phyloP scores from a whole-genome alignment of 371 early-diverging fungal genomes.

The Neoconidiobolus thromboides region DNA sequence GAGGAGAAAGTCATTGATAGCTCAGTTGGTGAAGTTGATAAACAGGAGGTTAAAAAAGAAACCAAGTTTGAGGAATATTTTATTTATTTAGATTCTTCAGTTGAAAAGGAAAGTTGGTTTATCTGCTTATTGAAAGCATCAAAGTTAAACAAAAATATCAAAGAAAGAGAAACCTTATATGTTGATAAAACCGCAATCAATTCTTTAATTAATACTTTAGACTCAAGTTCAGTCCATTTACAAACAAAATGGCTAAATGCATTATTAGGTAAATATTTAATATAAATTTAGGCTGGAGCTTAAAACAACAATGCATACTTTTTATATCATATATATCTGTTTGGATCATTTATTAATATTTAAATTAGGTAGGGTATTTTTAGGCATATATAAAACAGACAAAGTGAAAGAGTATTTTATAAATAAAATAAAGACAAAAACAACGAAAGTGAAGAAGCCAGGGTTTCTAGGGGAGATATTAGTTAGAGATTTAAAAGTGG shows the following conservation, averaged over 20 bases:
- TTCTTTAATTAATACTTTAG: conserved; percentile 28
- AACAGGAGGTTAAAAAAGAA: too few relatives aligned
- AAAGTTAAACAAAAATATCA: background rate
- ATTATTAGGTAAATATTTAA: conserved; percentile 17
- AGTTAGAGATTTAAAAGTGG: conserved; percentile 55
- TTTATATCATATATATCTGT: too few relatives aligned
- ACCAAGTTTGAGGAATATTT: conserved; percentile 13
- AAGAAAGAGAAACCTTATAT: conserved; percentile 9
- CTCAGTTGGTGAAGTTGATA: too few relatives aligned
- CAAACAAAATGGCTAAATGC: conserved; percentile 79
- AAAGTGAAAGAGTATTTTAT: conserved; percentile 32
- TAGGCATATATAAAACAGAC: conserved; percentile 46
- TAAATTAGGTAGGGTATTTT: conserved; percentile 41
- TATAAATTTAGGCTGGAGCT: too few relatives aligned
- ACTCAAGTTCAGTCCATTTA: conserved; percentile 37
- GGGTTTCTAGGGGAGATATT: conserved; percentile 63
- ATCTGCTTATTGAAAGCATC: conserved; percentile 18
- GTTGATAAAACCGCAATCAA: conserved; percentile 33
- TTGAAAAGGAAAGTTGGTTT: conserved; percentile 84
- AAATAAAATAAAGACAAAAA: conserved; percentile 39
- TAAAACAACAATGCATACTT: too few relatives aligned
- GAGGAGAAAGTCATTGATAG: too few relatives aligned
- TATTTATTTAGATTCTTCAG: conserved; percentile 30
- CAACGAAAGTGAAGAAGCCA: conserved; percentile 44
- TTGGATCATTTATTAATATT: too few relatives aligned